These are phyloP conservation scores for Suhomyces ambrosiae DNA, from an alignment of 1,139 yeast genomes.

Conservation along the genomic window DNA sequence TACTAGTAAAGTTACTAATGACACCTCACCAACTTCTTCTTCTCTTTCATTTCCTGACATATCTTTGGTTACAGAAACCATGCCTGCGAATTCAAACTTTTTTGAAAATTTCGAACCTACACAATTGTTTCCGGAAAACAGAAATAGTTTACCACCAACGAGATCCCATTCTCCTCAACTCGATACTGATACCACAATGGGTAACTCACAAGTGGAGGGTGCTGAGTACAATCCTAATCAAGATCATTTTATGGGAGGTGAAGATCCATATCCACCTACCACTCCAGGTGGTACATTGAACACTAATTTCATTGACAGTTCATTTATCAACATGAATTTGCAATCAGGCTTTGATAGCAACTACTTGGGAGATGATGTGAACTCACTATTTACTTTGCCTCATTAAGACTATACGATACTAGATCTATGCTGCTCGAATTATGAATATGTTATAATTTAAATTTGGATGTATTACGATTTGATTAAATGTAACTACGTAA, in stretches of 20 bases:
- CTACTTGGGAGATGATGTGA: constrained; percentile 37
- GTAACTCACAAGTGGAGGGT: constrained; percentile 6
- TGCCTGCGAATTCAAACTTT: constrained; percentile 44
- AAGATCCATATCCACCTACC: constrained; percentile 21
- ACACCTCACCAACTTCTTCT: constrained; percentile 43
- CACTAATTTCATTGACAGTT: constrained; percentile 48
- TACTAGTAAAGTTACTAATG: constrained; percentile 20
- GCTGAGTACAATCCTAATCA: constrained; percentile 11
- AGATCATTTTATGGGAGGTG: constrained; percentile 9
- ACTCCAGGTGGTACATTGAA: constrained; percentile 38
- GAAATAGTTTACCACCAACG: constrained; percentile 39
- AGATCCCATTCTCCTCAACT: constrained; percentile 39
- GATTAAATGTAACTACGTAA: neutral
- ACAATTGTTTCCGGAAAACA: constrained; percentile 48
- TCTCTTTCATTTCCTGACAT: constrained; percentile 48
- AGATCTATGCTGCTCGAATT: constrained; percentile 2
- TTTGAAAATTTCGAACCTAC: constrained; percentile 53
- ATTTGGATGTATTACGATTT: neutral
- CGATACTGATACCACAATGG: constrained; percentile 3
- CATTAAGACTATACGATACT: constrained; percentile 6
- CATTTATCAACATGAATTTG: constrained; percentile 49
- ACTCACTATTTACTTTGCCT: constrained; percentile 33
- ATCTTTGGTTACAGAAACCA: constrained; percentile 48
- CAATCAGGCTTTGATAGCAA: constrained; percentile 41
- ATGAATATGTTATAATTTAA: neutral